Base-by-base conservation (phyloP, 1,284 basidiomycete genomes). In the Fomes fomentarius region DNA sequence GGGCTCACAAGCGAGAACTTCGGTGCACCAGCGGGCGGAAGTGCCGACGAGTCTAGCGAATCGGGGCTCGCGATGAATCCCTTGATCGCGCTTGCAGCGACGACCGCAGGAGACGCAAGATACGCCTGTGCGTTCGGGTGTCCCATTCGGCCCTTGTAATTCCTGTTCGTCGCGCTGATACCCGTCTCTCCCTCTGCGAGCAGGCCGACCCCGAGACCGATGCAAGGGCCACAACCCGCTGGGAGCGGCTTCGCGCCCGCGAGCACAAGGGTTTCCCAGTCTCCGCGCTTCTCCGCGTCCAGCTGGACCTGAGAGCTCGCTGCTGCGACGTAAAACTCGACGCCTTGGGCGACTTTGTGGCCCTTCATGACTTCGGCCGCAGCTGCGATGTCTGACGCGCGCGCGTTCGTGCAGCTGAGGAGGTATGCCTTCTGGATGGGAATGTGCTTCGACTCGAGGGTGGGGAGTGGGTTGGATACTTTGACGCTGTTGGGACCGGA, bases 61-160 rank as follows among this genome's bases (percentile, higher is more conserved):
- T 85, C 84, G 0, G 96, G 96, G 4, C 93, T 85, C 61, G 87
- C 91, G 63, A 99, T 99, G 67, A 89, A 89, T 15, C 97, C 96
- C 60, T 91, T 93, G 49, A 95, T 79, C 0, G 96, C 97, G 54
- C 92, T 95, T 0, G 97, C 96, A 22, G 97, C 96, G 12, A 99
- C 96, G 4, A 99, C 96, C 2, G 94, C 96, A 0, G 96, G 96
- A 56, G 92, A 95, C 4, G 95, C 95, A 25, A 99, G 84, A 74
- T 99, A 99, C 0, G 96, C 96, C 62, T 91, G 84, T 0, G 96
- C 96, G 46, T 95, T 93, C 0, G 97, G 96, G 64, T 89, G 87
- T 1, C 96, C 96, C 96, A 99, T 99, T 10, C 96, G 81, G 5
- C 96, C 96, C 77, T 99, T 99, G 77, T 98, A 99, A 70, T 99